Conservation (phyloP, 306 rosid species). For the Quercus mongolica region DNA sequence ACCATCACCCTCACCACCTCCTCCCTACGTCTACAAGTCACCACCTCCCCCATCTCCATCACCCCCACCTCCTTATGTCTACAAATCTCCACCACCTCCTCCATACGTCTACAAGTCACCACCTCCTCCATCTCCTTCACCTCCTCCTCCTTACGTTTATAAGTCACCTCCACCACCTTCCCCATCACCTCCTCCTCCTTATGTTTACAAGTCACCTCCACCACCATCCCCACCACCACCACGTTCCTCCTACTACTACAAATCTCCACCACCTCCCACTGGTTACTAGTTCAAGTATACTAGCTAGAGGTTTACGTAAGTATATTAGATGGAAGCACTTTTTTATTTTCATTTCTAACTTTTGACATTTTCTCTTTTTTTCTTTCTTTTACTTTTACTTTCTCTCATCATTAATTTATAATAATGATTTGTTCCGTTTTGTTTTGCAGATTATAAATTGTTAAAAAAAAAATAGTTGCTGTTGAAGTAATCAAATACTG, state of each 20-base stretch:
- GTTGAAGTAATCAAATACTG: background rate
- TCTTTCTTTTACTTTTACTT: background rate
- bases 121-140: background rate
- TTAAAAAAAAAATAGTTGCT: background rate
- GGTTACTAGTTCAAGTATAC: background rate
- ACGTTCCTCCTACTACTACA: background rate
- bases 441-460: constrained; percentile 7
- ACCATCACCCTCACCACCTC: background rate
- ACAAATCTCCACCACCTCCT: background rate
- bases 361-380: background rate
- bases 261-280: constrained; percentile 16
- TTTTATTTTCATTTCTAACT: background rate
- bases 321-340: background rate
- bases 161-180: too few species aligned
- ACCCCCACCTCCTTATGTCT: background rate
- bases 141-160: background rate
- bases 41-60: background rate
- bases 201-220: too few species aligned
- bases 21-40: background rate
- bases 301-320: constrained; percentile 3
- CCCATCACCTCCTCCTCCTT: too few species aligned
- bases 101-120: background rate
- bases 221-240: background rate
- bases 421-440: background rate
- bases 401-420: background rate